Conservation (phyloP, 1,139 yeast species). For the Debaryomycetaceae sp. region DNA sequence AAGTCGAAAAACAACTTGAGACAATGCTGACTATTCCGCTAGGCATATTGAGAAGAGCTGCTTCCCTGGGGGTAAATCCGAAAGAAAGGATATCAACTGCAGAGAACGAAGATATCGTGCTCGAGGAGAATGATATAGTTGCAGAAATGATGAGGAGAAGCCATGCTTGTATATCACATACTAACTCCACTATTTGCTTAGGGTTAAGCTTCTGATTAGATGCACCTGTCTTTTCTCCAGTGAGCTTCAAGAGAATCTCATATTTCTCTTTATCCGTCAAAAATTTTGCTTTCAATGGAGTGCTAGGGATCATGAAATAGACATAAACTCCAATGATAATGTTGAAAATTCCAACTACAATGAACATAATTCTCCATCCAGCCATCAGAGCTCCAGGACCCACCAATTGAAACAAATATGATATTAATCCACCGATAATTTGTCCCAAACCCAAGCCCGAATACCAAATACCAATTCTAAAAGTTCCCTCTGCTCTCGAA, state of each 20-base stretch:
- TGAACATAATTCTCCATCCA: constrained; percentile 19
- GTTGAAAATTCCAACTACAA: constrained; percentile 19
- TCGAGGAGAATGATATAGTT: constrained; percentile 16
- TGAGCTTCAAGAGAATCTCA: constrained; percentile 9
- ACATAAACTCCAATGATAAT: constrained; percentile 15
- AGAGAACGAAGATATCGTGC: constrained; percentile 12
- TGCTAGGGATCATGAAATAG: constrained; percentile 14
- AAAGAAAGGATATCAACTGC: constrained; percentile 12
- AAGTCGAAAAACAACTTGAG: neutral
- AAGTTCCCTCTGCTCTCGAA: constrained; percentile 15
- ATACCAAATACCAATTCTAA: constrained; percentile 17
- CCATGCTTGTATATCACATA: constrained; percentile 8
- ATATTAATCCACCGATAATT: constrained; percentile 12
- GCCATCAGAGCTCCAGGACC: constrained; percentile 12
- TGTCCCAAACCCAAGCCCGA: constrained; percentile 16
- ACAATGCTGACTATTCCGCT: constrained; percentile 14
- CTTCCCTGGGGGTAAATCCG: constrained; percentile 12
- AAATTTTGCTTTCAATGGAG: constrained; percentile 13
- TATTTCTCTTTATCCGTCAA: constrained; percentile 11
- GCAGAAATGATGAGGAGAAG: constrained; percentile 14
- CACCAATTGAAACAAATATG: constrained; percentile 7
- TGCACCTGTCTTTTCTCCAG: constrained; percentile 10
- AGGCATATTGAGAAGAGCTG: constrained; percentile 12
- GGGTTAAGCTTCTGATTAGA: constrained; percentile 14
- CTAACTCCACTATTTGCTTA: constrained; percentile 15